These are phyloP conservation scores for Lathyrus tuberosus DNA, from an alignment of 306 rosid genomes.

Conservation along the genomic window DNA sequence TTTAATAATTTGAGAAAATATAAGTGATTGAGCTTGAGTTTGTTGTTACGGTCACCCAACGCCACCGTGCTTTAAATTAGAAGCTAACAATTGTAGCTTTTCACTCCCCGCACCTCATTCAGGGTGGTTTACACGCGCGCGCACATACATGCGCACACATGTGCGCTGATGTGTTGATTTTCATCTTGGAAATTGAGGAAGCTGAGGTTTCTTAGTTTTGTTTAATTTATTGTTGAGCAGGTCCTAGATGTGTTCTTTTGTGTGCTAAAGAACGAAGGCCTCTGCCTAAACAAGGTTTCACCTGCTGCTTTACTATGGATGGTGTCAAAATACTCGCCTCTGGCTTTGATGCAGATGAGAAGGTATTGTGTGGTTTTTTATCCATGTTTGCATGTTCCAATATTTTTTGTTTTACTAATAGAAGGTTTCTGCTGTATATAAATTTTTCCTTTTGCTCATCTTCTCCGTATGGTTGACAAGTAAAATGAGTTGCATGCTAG, in stretches of 20 bases:
- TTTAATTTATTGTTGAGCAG: slow-evolving; percentile 49
- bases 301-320: slow-evolving; percentile 95
- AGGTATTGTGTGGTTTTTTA: slow-evolving; percentile 51
- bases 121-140: background rate
- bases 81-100: background rate
- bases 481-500: background rate
- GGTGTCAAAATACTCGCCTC: slow-evolving; percentile 91
- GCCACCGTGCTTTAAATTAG: background rate
- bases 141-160: no score
- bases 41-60: background rate
- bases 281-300: slow-evolving; percentile 74
- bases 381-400: slow-evolving; percentile 26
- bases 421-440: background rate
- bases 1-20: background rate
- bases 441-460: background rate
- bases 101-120: background rate
- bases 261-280: slow-evolving; percentile 70
- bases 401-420: background rate
- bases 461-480: no score
- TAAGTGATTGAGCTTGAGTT: background rate
- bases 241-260: slow-evolving; percentile 86
- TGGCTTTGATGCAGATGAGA: slow-evolving; percentile 81
- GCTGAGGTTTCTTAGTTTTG: slow-evolving; percentile 23
- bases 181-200: slow-evolving; percentile 1
- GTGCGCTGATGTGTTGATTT: slow-evolving; percentile 14